Percentiles rank a stretch among this genome's conserved stretches.
Conservation (phyloP, 2,329 filamentous ascomycete genomes). For the Penicillium sp. region DNA sequence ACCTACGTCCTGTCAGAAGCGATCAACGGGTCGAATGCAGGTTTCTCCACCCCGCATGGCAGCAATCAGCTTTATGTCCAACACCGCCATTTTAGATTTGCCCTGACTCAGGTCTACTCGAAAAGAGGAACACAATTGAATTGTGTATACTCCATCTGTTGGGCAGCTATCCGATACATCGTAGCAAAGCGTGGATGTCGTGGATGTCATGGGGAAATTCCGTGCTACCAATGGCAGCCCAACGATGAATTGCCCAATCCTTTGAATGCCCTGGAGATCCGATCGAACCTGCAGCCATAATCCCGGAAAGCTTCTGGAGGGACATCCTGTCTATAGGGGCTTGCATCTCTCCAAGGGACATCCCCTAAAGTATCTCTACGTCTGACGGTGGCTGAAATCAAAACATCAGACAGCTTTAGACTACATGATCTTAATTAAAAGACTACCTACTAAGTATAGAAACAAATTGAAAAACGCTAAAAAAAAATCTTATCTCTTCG, state of each 20-base stretch:
- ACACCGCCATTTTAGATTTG: constrained; percentile 7
- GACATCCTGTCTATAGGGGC: neutral
- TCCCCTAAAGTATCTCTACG: neutral
- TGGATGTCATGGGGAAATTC: neutral
- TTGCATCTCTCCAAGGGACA: neutral
- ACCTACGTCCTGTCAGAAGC: constrained; percentile 1
- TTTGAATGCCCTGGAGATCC: constrained; percentile 5
- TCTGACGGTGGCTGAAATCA: neutral
- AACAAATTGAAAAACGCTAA: too few species aligned
- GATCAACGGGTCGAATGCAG: constrained; percentile 2
- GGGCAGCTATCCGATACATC: neutral
- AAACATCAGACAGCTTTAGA: too few species aligned
- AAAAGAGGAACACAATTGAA: neutral
- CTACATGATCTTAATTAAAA: too few species aligned
- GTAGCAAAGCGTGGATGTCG: neutral
- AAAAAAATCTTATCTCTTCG: too few species aligned
- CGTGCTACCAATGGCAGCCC: constrained; percentile 9
- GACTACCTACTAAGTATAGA: too few species aligned
- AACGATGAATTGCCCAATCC: constrained; percentile 12
- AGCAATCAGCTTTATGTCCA: constrained; percentile 11
- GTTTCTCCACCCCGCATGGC: constrained; percentile 16
- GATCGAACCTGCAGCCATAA: neutral
- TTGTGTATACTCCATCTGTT: neutral
- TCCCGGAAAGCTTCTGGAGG: too few species aligned
- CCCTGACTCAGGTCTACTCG: neutral